Conservation (phyloP, 805 yeast species). For the Ogataea ramenticola region DNA sequence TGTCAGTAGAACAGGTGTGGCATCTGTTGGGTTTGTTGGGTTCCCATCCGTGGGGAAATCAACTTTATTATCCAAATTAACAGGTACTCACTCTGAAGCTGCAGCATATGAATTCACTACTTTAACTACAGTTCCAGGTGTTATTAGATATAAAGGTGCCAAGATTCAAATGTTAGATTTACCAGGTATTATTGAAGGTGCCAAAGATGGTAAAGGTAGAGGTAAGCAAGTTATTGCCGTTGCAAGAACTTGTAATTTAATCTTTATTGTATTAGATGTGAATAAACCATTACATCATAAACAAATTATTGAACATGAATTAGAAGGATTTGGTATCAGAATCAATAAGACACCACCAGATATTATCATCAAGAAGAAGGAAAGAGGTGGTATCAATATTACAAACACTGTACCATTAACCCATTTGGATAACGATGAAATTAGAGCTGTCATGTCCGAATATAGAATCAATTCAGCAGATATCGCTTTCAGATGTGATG, state of each 20-base stretch:
- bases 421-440: slow-evolving; percentile 85
- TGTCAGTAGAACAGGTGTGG: slow-evolving; percentile 98
- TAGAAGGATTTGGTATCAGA: slow-evolving; percentile 97
- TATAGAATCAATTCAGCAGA: slow-evolving; percentile 94
- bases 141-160: slow-evolving; percentile 93
- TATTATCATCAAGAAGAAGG: slow-evolving; percentile 85
- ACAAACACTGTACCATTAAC: slow-evolving; percentile 92
- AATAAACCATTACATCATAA: slow-evolving; percentile 94
- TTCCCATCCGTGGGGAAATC: slow-evolving; percentile 94
- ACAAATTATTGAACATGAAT: slow-evolving; percentile 85
- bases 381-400: slow-evolving; percentile 90
- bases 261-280: slow-evolving; percentile 91
- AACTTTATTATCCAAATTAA: slow-evolving; percentile 77
- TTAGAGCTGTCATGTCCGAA: slow-evolving; percentile 93
- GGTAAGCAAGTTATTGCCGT: slow-evolving; percentile 98
- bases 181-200: slow-evolving; percentile 89
- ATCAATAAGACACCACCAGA: slow-evolving; percentile 90
- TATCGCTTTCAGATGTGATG: slow-evolving; percentile 94
- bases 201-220: slow-evolving; percentile 87
- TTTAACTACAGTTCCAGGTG: slow-evolving; percentile 95
- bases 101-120: slow-evolving; percentile 98
- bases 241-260: slow-evolving; percentile 92
- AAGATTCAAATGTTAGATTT: slow-evolving; percentile 92
- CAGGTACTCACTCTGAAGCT: slow-evolving; percentile 97
- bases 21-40: slow-evolving; percentile 95